Evolutionary conservation across 148 eudicot species (phyloP).

Genomic region (Fallopia convolvulus): DNA sequence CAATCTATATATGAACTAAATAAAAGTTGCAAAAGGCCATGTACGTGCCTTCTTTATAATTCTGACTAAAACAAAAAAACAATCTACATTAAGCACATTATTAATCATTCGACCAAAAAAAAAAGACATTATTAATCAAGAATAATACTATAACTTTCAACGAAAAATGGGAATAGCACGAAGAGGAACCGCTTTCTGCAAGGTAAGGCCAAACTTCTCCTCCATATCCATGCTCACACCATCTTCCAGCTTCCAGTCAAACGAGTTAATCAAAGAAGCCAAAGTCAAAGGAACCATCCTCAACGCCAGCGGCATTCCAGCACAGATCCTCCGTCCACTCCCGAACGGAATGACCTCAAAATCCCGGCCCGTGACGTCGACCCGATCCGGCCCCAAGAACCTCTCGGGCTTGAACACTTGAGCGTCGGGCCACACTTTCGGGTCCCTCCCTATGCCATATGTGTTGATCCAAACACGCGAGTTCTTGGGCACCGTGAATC

Average conservation of each 20-base stretch:
- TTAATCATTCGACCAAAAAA: no score
- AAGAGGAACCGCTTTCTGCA: constrained; percentile 21
- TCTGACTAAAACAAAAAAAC: no score
- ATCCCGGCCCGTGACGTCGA: constrained; percentile 23
- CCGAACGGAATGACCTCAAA: constrained; percentile 1
- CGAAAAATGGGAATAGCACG: constrained; percentile 12
- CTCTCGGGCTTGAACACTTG: constrained; percentile 32
- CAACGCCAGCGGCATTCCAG: constrained; percentile 27
- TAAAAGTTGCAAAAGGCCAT: no score
- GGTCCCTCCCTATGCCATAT: constrained; percentile 37
- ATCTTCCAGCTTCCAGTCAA: constrained; percentile 28
- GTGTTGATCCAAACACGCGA: constrained; percentile 31
- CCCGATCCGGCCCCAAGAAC: constrained; percentile 18
- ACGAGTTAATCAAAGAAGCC: constrained; percentile 23
- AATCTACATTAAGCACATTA: no score
- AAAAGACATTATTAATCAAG: no score
- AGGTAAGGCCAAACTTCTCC: constrained; percentile 24
- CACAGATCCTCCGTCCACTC: constrained; percentile 20
- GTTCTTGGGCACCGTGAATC: constrained; percentile 22
- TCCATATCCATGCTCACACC: constrained; percentile 25
- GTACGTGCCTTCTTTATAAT: no score
- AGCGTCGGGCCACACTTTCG: constrained; percentile 18
- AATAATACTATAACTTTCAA: no score
- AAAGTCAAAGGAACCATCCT: constrained; percentile 26
- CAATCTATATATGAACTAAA: no score